Evolutionary conservation across 805 yeast species (phyloP), one percentile per base, ranked within the genome.

Genomic region (Saturnispora saitoi): DNA sequence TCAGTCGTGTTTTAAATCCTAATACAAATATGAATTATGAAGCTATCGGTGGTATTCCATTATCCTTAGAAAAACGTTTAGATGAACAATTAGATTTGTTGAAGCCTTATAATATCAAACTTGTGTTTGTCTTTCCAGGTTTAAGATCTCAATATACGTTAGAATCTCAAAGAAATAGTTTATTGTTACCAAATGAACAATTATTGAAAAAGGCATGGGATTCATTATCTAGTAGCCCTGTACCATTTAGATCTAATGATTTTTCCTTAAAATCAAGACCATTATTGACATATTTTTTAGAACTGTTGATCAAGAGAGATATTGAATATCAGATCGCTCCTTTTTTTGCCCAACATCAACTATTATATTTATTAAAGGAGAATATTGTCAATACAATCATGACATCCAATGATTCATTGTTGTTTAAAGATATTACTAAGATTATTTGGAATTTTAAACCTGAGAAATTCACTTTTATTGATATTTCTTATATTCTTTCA

Each of bases 21-120:
- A 80, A 80, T 54, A 80, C 78, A 48, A 95, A 86, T 56, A 83
- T 82, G 43, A 77, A 76, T 51, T 63, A 80, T 37, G 83, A 81
- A 44, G 95, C 93, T 9, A 74, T 84, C 54, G 95, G 95, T 22
- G 95, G 95, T 0, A 75, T 82, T 49, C 95, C 95, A 1, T 63
- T 75, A 43, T 75, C 86, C 3, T 65, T 88, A 53, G 71, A 69
- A 49, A 67, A 68, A 51, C 71, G 72, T 56, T 66, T 87, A 42
- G 80, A 79, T 46, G 64, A 78, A 1, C 95, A 88, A 59, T 67
- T 88, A 45, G 70, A 72, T 40, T 72, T 74, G 2, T 79, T 89
- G 60, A 68, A 72, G 44, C 80, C 78, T 46, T 72, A 72, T 52
- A 75, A 78, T 45, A 77, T 89, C 49, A 82, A 79, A n/a, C 95